Base-by-base conservation (phyloP, 2,329 filamentous ascomycete species). In the Ophiobolus disseminans region DNA sequence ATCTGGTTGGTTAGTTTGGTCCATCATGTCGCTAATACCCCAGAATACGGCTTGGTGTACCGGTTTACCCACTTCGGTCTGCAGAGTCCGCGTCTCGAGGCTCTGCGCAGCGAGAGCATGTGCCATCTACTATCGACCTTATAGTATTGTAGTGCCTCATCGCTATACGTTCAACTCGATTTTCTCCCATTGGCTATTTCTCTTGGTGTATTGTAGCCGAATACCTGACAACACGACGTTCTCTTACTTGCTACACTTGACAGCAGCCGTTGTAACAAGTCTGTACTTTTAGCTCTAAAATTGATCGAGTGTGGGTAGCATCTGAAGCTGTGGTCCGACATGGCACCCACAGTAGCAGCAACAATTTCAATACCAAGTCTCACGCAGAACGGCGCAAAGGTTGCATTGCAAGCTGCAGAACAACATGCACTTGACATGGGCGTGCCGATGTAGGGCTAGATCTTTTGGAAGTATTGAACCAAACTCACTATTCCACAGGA, bases 401-500 rank as follows among this genome's bases (percentile, higher is more conserved):
- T 49, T 37, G 60, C 60, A 17, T 41, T 58, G 19, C 42, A 49
- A 30, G 65, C 65, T 6, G 58, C 56, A 30, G 58, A 65, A 56
- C 43, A 50, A 31, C 52, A 59, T 30, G 61, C 65, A 22, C 23
- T 32, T 14, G 30, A 37, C n/a, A 63, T 68, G 26, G 53, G 60
- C 26, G 48, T 66, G 10, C 49, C 48, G 32, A 76, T 75, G 76
- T 54, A 34, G 19, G 34, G 21, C 8, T 30, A 3, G 4, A 28
- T 4, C 8, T n/a, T 3, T 5, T n/a, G n/a, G 10, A 5, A 20
- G 5, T 20, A 36, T 3, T 17, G 16, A 20, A 4, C 13, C 16
- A 16, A 21, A 20, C 14, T 34, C 10, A 32, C 16, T n/a, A 25
- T 19, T n/a, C 5, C 8, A n/a, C 14, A 47, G 44, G 44, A 40